Conservation (phyloP, 2,329 filamentous ascomycete genomes). For the Acrodontium crateriforme region DNA sequence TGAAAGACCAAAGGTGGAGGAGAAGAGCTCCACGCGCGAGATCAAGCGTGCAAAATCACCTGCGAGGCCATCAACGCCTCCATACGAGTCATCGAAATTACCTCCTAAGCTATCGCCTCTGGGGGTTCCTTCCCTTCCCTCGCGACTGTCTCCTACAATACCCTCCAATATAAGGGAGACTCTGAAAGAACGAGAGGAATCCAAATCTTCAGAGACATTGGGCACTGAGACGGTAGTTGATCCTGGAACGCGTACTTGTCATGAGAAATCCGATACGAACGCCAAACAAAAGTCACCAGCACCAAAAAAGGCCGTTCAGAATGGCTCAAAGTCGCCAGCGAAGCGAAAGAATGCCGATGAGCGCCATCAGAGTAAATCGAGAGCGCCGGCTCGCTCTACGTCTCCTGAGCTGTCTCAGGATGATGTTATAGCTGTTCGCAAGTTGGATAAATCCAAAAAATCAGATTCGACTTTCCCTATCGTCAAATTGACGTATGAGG, state of each 20-base stretch:
- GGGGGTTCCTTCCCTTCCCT: constrained; percentile 31
- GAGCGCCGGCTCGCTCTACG: constrained; percentile 7
- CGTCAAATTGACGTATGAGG: constrained; percentile 19
- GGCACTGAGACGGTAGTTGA: no score
- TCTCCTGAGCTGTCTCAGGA: constrained; percentile 9
- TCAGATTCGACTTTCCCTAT: no score
- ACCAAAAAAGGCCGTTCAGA: constrained; percentile 17
- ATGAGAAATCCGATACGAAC: no score
- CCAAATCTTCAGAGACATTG: no score
- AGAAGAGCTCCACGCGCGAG: no score
- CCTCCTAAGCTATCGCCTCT: constrained; percentile 9
- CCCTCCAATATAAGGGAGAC: constrained; percentile 42
- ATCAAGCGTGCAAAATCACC: no score
- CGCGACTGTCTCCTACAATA: constrained; percentile 44
- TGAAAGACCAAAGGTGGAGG: no score
- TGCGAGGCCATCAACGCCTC: no score
- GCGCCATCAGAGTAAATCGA: constrained; percentile 4
- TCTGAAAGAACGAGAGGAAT: constrained; percentile 8
- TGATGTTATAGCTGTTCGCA: no score
- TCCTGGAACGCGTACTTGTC: no score
- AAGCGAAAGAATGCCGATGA: constrained; percentile 12
- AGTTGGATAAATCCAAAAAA: no score
- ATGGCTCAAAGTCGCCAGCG: constrained; percentile 15
- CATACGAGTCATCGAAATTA: constrained; percentile 4
- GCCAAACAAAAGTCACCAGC: constrained; percentile 17